Conservation (phyloP, 2,329 filamentous ascomycete genomes). For the Calcarisporium arbuscula region DNA sequence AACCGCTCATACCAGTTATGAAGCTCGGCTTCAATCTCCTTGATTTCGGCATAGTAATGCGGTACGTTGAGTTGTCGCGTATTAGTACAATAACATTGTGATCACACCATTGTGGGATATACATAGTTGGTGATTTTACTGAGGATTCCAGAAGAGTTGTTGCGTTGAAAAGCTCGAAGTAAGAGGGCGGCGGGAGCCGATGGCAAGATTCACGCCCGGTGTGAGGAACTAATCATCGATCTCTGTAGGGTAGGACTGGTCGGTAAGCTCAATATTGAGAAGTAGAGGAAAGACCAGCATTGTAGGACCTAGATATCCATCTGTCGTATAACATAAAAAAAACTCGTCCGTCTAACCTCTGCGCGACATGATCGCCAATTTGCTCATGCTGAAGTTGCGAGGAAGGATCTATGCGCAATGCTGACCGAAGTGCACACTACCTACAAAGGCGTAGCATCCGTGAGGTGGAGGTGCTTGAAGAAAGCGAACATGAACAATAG, state of each 20-base stretch:
- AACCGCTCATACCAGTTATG: conserved; percentile 60
- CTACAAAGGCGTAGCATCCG: conserved; percentile 74
- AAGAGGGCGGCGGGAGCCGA: conserved; percentile 52
- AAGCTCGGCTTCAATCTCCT: conserved; percentile 58
- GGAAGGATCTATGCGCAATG: conserved; percentile 73
- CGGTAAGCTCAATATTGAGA: conserved; percentile 58
- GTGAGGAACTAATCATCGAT: conserved; percentile 65
- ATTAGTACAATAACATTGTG: no score
- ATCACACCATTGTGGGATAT: conserved; percentile 60
- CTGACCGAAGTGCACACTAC: conserved; percentile 69
- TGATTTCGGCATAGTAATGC: conserved; percentile 57
- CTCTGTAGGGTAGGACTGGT: conserved; percentile 58
- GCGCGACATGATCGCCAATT: conserved; percentile 56
- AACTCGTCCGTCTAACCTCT: conserved; percentile 56
- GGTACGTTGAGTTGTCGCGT: no score
- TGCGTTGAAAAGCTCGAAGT: conserved; percentile 60
- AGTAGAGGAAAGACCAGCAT: conserved; percentile 60
- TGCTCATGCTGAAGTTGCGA: conserved; percentile 61
- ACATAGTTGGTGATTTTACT: conserved; percentile 59
- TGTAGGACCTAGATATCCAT: conserved; percentile 65
- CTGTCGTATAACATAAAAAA: conserved; percentile 64
- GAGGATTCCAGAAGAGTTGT: conserved; percentile 56
- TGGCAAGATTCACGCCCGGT: conserved; percentile 44
- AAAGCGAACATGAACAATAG: conserved; percentile 74
- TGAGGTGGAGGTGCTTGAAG: conserved; percentile 73